Evolutionary conservation across 2,329 filamentous ascomycete species (phyloP).

Genomic region (Colletotrichum siamense): DNA sequence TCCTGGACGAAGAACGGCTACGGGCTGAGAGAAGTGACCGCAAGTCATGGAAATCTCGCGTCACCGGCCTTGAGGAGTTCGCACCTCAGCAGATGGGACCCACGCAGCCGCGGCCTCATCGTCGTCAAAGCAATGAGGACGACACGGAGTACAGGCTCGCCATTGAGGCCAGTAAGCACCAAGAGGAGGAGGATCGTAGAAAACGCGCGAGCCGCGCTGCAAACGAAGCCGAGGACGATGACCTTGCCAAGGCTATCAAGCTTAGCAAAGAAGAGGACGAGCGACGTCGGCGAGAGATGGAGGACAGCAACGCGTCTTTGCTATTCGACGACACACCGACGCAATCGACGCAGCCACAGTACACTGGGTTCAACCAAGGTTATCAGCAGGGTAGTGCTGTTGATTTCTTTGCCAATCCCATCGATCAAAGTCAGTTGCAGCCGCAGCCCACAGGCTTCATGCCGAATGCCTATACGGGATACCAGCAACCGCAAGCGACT

Average conservation of each 20-base stretch:
- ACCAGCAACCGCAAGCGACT: slow-evolving; percentile 45
- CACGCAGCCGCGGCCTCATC: slow-evolving; percentile 44
- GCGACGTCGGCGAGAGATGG: slow-evolving; percentile 81
- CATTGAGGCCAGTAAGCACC: slow-evolving; percentile 91
- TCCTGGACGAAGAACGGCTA: slow-evolving; percentile 92
- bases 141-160: slow-evolving; percentile 91
- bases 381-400: slow-evolving; percentile 97
- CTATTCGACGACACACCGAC: slow-evolving; percentile 84
- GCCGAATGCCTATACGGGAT: slow-evolving; percentile 61
- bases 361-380: slow-evolving; percentile 92
- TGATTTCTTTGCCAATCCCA: slow-evolving; percentile 96
- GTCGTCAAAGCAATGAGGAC: slow-evolving; percentile 67
- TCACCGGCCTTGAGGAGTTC: slow-evolving; percentile 90
- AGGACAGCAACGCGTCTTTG: slow-evolving; percentile 82
- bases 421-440: slow-evolving; percentile 78
- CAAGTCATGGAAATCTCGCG: slow-evolving; percentile 95
- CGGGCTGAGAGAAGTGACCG: slow-evolving; percentile 89
- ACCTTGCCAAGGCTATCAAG: slow-evolving; percentile 92
- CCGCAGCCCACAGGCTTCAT: slow-evolving; percentile 80
- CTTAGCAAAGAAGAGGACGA: slow-evolving; percentile 96
- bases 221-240: slow-evolving; percentile 73
- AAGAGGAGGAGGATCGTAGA: slow-evolving; percentile 87
- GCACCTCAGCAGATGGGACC: slow-evolving; percentile 48
- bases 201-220: slow-evolving; percentile 69
- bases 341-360: slow-evolving; percentile 65